Evolutionary conservation across 1,284 basidiomycete genomes (phyloP), one percentile per base, ranked within the genome.

Genomic region (Apiotrichum akiyoshidainum): DNA sequence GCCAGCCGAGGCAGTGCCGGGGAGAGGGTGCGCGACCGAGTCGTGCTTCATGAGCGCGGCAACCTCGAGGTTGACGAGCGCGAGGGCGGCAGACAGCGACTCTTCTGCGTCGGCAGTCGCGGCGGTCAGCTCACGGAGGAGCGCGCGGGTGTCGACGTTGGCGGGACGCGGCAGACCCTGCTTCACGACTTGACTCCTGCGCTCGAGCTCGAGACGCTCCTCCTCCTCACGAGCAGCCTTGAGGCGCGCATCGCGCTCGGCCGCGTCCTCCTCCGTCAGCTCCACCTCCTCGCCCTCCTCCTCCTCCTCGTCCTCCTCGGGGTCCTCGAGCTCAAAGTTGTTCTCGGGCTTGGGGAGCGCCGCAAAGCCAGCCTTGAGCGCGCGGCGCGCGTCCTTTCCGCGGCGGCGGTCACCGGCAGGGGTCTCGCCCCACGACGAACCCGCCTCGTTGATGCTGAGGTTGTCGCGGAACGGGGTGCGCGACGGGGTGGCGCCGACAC

Each of bases 261-360:
- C 89, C 0, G 92, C 92, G 76, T 99, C 95, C 76, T 95, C 90
- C 67, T 88, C 88, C 0, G 82, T 78, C 60, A 84, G 58, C 14
- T 72, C 71, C 6, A 71, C 77, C 11, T 67, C 72, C 37, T 76
- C 76, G n/a, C 74, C 78, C 22, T 75, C 81, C 11, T 78, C 80
- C 11, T 78, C 80, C 21, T 74, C 77, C 2, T 79, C 84, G 2
- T 85, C 85, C 12, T 83, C 85, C 59, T 92, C 92, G 6, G 92
- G 92, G 6, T 97, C 86, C 26, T 95, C 84, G 46, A 99, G 80
- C 77, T 99, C 94, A 70, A 98, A 99, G 77, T 99, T 95, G 76
- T 99, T 99, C 80, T 97, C 92, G 0, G 96, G 94, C 65, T 86
- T 87, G 0, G 96, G 96, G 17, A 99, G 81, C 61, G 80, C 86